phyloP scores from a whole-genome alignment of 1,284 basidiomycete species.

The Sporisorium iseilematis-ciliati region DNA sequence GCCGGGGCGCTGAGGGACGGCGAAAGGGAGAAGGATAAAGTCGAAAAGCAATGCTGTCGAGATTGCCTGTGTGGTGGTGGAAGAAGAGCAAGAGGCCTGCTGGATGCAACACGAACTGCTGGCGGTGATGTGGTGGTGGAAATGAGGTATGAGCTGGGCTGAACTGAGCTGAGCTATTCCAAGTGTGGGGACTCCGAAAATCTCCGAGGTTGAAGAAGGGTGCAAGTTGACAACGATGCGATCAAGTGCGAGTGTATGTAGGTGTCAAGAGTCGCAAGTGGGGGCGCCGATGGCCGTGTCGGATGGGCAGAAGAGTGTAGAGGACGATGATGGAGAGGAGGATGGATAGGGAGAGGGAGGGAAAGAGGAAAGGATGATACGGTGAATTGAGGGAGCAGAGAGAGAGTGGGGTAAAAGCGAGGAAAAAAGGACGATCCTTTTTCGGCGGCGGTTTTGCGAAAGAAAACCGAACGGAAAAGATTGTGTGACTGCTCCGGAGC shows the following conservation, averaged over 20 bases:
- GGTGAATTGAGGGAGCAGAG: conserved; percentile 1
- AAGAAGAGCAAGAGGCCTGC: background rate
- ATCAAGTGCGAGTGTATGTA: background rate
- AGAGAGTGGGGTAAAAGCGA: conserved; percentile 2
- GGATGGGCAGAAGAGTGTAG: background rate
- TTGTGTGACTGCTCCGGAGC: conserved; percentile 4
- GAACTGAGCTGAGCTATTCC: background rate
- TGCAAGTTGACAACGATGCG: background rate
- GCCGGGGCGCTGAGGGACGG: conserved; percentile 37
- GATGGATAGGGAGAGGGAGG: conserved; percentile 1
- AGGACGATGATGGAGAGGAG: conserved; percentile 1
- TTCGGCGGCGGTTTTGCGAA: background rate
- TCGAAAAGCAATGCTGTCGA: too few relatives aligned
- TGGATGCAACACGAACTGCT: background rate
- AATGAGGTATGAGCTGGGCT: background rate
- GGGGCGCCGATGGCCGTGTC: background rate
- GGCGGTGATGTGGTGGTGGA: background rate
- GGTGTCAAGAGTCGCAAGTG: background rate
- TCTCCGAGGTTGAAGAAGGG: conserved; percentile 11
- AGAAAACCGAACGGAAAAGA: conserved; percentile 9
- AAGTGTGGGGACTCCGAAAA: conserved; percentile 21
- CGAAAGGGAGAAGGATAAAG: background rate
- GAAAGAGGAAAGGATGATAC: background rate
- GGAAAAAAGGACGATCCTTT: conserved; percentile 2
- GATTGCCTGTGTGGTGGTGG: background rate